Conservation (phyloP, 371 early-diverging fungal genomes). For the Nematocida homosporus region DNA sequence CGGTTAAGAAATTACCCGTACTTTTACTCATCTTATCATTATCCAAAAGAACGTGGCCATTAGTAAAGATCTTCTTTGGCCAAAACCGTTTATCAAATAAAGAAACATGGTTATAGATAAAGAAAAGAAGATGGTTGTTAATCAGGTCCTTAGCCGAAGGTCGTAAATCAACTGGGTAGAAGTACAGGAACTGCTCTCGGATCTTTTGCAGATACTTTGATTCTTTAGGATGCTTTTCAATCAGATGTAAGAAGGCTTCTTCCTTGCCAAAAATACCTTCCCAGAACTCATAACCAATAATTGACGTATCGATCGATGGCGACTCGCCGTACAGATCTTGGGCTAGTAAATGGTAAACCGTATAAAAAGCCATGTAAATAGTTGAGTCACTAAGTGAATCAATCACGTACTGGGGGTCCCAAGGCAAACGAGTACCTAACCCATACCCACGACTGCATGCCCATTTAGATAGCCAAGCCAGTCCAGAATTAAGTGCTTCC, state of each 20-base stretch:
- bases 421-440: conserved; percentile 88
- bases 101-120: conserved; percentile 93
- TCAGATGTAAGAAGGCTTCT: conserved; percentile 69
- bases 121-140: conserved; percentile 95
- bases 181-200: conserved; percentile 76
- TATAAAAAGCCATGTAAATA: conserved; percentile 99
- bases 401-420: conserved; percentile 89
- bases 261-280: conserved; percentile 77
- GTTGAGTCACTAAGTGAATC: conserved; percentile 98
- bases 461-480: conserved; percentile 96
- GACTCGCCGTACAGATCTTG: conserved; percentile 73
- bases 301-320: conserved; percentile 74
- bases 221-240: conserved; percentile 73
- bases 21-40: conserved; percentile 98
- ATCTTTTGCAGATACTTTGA: conserved; percentile 31
- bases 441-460: conserved; percentile 95
- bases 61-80: conserved; percentile 85
- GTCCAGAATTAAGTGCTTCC: conserved; percentile 76
- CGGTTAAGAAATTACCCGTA: conserved; percentile 95
- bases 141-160: conserved; percentile 96
- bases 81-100: conserved; percentile 85
- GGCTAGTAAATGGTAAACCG: conserved; percentile 87
- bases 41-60: conserved; percentile 94
- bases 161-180: conserved; percentile 94
- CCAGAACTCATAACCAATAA: conserved; percentile 90